Evolutionary conservation across 2,329 filamentous ascomycete species (phyloP).

Genomic region (Aspergillus neoniger): DNA sequence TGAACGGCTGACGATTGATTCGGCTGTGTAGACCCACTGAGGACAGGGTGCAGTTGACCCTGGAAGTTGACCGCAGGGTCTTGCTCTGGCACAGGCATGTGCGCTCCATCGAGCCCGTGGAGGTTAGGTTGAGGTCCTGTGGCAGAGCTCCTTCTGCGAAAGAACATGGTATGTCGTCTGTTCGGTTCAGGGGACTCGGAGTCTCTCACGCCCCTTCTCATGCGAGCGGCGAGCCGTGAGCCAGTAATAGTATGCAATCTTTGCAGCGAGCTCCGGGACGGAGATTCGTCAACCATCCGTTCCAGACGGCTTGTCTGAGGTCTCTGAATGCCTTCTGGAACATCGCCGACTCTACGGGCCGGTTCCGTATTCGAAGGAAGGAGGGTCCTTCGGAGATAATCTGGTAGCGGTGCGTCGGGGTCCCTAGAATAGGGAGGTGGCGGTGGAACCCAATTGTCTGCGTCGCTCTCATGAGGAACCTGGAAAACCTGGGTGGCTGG

Average conservation of each 20-base stretch:
- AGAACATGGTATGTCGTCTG: conserved; percentile 17
- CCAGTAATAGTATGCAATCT: conserved; percentile 31
- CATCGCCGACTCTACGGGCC: conserved; percentile 13
- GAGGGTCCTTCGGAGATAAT: conserved; percentile 37
- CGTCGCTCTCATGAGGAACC: conserved; percentile 81
- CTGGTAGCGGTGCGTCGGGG: conserved; percentile 40
- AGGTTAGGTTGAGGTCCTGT: conserved; percentile 5
- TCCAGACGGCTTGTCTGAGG: conserved; percentile 31
- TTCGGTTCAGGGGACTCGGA: conserved; percentile 16
- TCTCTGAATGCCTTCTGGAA: conserved; percentile 20
- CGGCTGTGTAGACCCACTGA: neutral
- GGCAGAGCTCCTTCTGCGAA: conserved; percentile 14
- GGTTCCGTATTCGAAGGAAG: conserved; percentile 31
- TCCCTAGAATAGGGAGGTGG: conserved; percentile 69
- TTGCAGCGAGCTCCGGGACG: conserved; percentile 30
- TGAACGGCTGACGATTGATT: neutral
- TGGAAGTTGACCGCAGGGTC: neutral
- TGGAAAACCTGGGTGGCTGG: conserved; percentile 45
- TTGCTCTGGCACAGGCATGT: neutral
- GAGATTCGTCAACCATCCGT: conserved; percentile 22
- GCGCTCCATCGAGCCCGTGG: conserved; percentile 6
- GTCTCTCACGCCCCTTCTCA: conserved; percentile 23
- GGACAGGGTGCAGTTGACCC: neutral
- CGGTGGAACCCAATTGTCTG: conserved; percentile 84
- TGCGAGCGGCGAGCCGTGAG: conserved; percentile 19